Percentiles rank a stretch among this genome's conserved stretches.
These are phyloP conservation scores for Cercophora samala DNA, from an alignment of 495 filamentous ascomycete genomes.

Conservation along the genomic window DNA sequence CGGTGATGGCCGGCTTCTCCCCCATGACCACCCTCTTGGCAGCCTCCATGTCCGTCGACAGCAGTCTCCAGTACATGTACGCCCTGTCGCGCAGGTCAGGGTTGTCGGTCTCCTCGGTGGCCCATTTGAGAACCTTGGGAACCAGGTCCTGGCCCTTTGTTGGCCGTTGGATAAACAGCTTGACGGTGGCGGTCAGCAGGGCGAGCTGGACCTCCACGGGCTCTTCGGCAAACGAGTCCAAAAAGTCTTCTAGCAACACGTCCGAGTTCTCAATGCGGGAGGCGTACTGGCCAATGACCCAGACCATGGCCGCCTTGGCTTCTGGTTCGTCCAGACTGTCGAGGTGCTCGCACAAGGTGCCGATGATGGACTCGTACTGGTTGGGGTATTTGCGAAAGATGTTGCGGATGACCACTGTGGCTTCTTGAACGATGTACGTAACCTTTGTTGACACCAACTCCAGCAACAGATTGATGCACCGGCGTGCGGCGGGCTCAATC, in stretches of 20 bases:
- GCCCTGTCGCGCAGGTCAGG: conserved; percentile 92
- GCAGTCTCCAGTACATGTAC: conserved; percentile 98
- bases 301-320: conserved; percentile 98
- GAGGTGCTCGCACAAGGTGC: conserved; percentile 89
- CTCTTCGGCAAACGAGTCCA: conserved; percentile 91
- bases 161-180: conserved; percentile 95
- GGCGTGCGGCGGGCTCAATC: conserved; percentile 86
- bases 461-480: conserved; percentile 88
- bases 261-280: conserved; percentile 96
- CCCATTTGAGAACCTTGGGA: conserved; percentile 96
- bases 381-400: conserved; percentile 99
- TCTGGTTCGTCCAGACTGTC: conserved; percentile 98
- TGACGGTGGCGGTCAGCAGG: conserved; percentile 92
- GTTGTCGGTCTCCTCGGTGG: conserved; percentile 97
- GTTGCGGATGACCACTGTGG: conserved; percentile 98
- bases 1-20: conserved; percentile 93
- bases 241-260: conserved; percentile 87
- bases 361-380: conserved; percentile 96
- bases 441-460: conserved; percentile 97
- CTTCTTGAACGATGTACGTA: conserved; percentile 99
- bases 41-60: conserved; percentile 86
- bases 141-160: conserved; percentile 93
- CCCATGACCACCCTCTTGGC: conserved; percentile 93
- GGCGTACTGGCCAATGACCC: conserved; percentile 98
- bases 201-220: conserved; percentile 92